Evolutionary conservation across 1,284 basidiomycete species (phyloP).

Genomic region (Testicularia cyperi): DNA sequence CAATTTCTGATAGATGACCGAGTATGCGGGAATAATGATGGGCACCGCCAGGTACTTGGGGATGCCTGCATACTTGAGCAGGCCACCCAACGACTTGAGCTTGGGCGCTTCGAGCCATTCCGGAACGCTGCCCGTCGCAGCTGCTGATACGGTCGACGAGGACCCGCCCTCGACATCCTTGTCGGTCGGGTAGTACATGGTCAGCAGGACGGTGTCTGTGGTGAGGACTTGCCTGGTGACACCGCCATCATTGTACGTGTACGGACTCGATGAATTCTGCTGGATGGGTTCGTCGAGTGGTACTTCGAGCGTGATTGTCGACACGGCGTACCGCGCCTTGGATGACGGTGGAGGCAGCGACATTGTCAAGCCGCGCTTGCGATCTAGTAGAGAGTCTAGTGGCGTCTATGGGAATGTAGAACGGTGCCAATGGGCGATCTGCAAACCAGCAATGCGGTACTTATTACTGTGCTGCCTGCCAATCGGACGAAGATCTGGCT

Average conservation of each 20-base stretch:
- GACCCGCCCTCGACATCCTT: not conserved
- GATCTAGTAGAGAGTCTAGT: no score
- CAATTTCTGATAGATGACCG: constrained; percentile 31
- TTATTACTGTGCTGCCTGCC: no score
- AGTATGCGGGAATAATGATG: constrained; percentile 38
- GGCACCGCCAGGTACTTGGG: constrained; percentile 42
- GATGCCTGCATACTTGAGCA: constrained; percentile 51
- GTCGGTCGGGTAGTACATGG: constrained; percentile 48
- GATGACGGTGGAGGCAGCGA: constrained; percentile 15
- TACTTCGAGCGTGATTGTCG: constrained; percentile 44
- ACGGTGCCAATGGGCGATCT: not conserved
- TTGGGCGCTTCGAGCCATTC: constrained; percentile 40
- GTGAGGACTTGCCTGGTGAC: constrained; percentile 25
- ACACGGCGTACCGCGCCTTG: constrained; percentile 29
- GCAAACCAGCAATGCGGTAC: no score
- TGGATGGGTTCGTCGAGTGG: constrained; percentile 25
- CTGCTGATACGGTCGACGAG: not conserved
- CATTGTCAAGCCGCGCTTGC: constrained; percentile 6
- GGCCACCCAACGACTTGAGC: constrained; percentile 34
- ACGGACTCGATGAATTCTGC: constrained; percentile 14
- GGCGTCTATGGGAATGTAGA: no score
- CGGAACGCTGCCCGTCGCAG: not conserved
- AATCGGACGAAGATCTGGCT: no score
- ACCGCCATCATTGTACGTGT: constrained; percentile 19
- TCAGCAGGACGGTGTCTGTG: constrained; percentile 43